phyloP scores from a whole-genome alignment of 345 rosid species.

The Populus euphratica region DNA sequence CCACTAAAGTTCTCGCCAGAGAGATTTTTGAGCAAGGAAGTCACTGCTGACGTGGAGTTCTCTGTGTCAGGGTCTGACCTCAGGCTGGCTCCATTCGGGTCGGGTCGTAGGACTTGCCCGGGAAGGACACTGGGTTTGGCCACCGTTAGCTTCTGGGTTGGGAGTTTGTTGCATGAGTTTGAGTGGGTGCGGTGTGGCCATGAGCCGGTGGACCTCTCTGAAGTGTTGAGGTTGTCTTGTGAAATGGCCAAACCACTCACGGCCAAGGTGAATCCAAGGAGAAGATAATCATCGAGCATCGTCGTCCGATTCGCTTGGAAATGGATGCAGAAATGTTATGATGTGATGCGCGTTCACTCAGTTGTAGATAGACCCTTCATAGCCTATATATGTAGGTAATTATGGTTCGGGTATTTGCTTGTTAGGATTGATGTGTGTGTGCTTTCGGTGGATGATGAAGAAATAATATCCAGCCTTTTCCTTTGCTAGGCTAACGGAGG shows the following conservation, averaged over 20 bases:
- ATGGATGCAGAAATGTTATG: neutral
- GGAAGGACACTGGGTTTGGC: constrained; percentile 47
- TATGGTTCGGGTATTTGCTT: neutral
- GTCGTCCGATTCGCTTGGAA: neutral
- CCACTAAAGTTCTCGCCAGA: constrained; percentile 40
- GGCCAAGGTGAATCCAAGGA: constrained; percentile 33
- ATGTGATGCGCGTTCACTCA: neutral
- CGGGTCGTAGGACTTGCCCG: constrained; percentile 53
- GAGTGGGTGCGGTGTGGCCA: constrained; percentile 35
- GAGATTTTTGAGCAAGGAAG: constrained; percentile 29
- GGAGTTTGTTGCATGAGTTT: constrained; percentile 41
- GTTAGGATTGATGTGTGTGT: neutral
- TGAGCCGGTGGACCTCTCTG: constrained; percentile 40
- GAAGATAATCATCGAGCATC: neutral
- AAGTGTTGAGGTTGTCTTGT: constrained; percentile 43
- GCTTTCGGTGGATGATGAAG: neutral
- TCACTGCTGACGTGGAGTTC: constrained; percentile 21
- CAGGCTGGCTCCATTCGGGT: constrained; percentile 56
- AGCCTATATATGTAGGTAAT: neutral
- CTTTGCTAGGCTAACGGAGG: no score
- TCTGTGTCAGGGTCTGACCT: constrained; percentile 42
- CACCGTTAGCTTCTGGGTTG: constrained; percentile 44
- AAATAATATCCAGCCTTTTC: neutral
- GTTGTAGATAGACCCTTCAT: neutral
- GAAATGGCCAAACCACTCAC: constrained; percentile 48